Evolutionary conservation across 257 asterid species (phyloP).

Genomic region (Plantago major): DNA sequence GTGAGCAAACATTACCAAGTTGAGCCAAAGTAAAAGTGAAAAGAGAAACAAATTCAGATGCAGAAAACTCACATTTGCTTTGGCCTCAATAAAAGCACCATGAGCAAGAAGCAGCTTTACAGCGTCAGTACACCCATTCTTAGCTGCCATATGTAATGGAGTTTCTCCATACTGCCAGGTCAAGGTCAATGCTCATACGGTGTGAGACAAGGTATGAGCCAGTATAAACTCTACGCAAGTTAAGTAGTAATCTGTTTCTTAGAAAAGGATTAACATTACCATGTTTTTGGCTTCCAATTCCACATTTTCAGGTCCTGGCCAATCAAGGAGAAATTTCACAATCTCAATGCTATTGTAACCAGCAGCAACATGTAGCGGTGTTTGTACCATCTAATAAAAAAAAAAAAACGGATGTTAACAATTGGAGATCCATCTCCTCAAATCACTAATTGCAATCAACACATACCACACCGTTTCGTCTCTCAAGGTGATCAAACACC

Average conservation of each 20-base stretch:
- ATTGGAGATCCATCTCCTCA: too few species aligned
- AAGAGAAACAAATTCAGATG: slow-evolving; percentile 8
- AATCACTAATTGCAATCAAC: too few species aligned
- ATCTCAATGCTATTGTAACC: slow-evolving; percentile 84
- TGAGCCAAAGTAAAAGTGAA: slow-evolving; percentile 5
- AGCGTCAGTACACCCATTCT: slow-evolving; percentile 92
- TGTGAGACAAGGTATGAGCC: slow-evolving; percentile 14
- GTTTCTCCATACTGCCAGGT: slow-evolving; percentile 87
- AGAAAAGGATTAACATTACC: slow-evolving; percentile 37
- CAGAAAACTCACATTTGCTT: slow-evolving; percentile 67
- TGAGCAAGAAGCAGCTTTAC: slow-evolving; percentile 75
- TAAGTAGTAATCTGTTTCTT: slow-evolving; percentile 6
- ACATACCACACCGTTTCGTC: not conserved
- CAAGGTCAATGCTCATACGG: slow-evolving; percentile 19
- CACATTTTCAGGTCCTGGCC: slow-evolving; percentile 73
- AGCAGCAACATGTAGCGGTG: slow-evolving; percentile 96
- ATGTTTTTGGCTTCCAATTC: slow-evolving; percentile 89
- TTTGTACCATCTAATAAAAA: slow-evolving; percentile 74
- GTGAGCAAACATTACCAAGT: slow-evolving; percentile 18
- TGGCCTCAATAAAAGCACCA: slow-evolving; percentile 87
- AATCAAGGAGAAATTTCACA: slow-evolving; percentile 64
- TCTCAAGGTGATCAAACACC: not conserved
- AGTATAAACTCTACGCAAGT: slow-evolving; percentile 8
- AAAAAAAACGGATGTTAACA: not conserved
- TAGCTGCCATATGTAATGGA: slow-evolving; percentile 98